phyloP scores from a whole-genome alignment of 371 early-diverging fungal genomes.

The Mortierella polycephala region DNA sequence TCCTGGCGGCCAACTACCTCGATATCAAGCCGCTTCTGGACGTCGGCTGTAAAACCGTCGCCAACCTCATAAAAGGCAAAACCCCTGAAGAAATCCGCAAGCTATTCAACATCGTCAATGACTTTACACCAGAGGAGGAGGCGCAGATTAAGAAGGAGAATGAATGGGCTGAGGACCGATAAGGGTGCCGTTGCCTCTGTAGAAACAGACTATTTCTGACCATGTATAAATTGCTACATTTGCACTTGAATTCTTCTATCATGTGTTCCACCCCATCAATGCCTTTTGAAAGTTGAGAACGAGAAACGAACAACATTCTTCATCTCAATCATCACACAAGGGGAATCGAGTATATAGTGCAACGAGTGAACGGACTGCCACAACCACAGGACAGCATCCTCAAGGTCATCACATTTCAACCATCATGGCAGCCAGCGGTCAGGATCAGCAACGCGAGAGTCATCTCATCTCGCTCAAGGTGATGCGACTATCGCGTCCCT shows the following conservation, averaged over 20 bases:
- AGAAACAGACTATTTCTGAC: too few relatives aligned
- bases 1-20: constrained; percentile 94
- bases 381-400: too few relatives aligned
- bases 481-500: constrained; percentile 90
- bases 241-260: too few relatives aligned
- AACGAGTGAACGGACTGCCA: too few relatives aligned
- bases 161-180: constrained; percentile 90
- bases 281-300: too few relatives aligned
- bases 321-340: too few relatives aligned
- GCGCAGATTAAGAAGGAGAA: constrained; percentile 91
- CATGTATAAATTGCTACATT: too few relatives aligned
- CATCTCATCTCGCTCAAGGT: constrained; percentile 90
- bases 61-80: constrained; percentile 97
- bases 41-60: constrained; percentile 97
- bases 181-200: constrained; percentile 29
- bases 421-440: constrained; percentile 37
- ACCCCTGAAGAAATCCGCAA: constrained; percentile 94
- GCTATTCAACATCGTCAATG: constrained; percentile 93
- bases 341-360: too few relatives aligned
- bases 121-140: constrained; percentile 97
- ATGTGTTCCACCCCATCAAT: too few relatives aligned
- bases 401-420: too few relatives aligned
- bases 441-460: constrained; percentile 56
- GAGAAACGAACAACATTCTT: too few relatives aligned
- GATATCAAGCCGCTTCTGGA: constrained; percentile 96